Base-by-base conservation (phyloP, 768 basidiomycete species). In the Leccinum barrowsii region DNA sequence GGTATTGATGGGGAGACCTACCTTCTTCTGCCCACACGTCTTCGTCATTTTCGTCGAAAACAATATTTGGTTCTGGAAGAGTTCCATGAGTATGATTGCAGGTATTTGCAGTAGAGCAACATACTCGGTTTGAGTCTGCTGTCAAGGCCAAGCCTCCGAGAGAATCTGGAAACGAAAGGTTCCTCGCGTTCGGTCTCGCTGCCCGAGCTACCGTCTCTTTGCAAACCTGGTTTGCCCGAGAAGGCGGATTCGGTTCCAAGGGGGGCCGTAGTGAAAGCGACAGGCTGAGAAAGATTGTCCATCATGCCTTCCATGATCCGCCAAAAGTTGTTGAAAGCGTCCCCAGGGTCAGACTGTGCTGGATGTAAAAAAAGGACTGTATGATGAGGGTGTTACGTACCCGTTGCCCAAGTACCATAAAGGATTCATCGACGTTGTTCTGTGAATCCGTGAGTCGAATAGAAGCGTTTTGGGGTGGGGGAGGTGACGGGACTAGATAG, bases 261-360 rank as follows among this genome's bases (percentile, higher is more conserved):
- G 15, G 92, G 90, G 13, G 86, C 85, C 7, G 89, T 91, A 5
- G 91, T 84, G 67, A 94, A 94, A 15, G 92, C 92, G 24, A 85
- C 77, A 0, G 82, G 82, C 65, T 91, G 89, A 4, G 89, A 87
- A n/a, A 94, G 78, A 65, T 91, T 88, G 65, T 93, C 90, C 49
- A 93, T 72, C 84, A 92, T 87, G 42, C 86, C 89, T 72, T 93
- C 90, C 78, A 92, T 87, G 51, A 89, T 89, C 63, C 82, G 85
- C 92, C 92, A 94, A 67, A 93, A 94, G 64, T 90, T 83, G 67
- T 92, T 91, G 76, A 94, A 94, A 5, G 90, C 86, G 66, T 94
- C 92, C 4, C 87, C 85, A 2, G 90, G 86, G 66, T 94, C 92
- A 59, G 86, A 86, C 88, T 89, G 60, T 56, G 55, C 44, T 48